Evolutionary conservation across 2,329 filamentous ascomycete genomes (phyloP), one percentile per base, ranked within the genome.

Genomic region (Fusarium domesticum): DNA sequence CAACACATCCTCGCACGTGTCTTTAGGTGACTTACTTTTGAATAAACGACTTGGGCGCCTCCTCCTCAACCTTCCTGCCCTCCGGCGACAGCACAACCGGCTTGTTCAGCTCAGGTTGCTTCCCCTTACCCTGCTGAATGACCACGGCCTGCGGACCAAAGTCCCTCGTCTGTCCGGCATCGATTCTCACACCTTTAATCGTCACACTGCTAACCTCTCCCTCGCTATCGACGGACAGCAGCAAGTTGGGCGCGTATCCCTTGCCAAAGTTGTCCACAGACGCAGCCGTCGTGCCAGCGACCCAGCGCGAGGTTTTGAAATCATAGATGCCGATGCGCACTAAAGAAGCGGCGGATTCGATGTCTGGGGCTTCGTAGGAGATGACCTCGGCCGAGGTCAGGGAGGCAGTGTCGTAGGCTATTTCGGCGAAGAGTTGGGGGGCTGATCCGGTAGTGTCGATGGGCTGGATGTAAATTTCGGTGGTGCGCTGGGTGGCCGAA

Each of bases 121-220:
- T 74, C 2, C 80, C 83, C 43, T 63, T 66, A 35, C 58, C 64
- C 33, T 73, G 69, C 18, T 70, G 65, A 35, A 76, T 58, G 37
- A 85, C 66, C 40, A 73, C 63, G 6, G 76, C 78, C 68, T 80
- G 73, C 35, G 82, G 80, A 0, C 80, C 80, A 67, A 84, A 84
- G 60, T 84, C 80, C 51, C 81, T 72, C 56, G 81, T 85, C 54
- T 78, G 72, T 2, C 81, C 81, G 10, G 81, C 81, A 60, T 85
- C 81, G 44, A 85, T 78, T 54, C 63, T 63, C 16, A 80, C 74
- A n/a, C 80, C 79, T 61, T 75, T 76, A 36, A 75, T 62, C 25
- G 71, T 70, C 12, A 74, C 77, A 18, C 80, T 75, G 37, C 81
- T 57, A 2, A 79, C 65, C 6, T 66, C 63, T 6, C 72, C 74